These are phyloP conservation scores for Torrubiella hemipterigena DNA, from an alignment of 2,329 filamentous ascomycete genomes.

Conservation along the genomic window DNA sequence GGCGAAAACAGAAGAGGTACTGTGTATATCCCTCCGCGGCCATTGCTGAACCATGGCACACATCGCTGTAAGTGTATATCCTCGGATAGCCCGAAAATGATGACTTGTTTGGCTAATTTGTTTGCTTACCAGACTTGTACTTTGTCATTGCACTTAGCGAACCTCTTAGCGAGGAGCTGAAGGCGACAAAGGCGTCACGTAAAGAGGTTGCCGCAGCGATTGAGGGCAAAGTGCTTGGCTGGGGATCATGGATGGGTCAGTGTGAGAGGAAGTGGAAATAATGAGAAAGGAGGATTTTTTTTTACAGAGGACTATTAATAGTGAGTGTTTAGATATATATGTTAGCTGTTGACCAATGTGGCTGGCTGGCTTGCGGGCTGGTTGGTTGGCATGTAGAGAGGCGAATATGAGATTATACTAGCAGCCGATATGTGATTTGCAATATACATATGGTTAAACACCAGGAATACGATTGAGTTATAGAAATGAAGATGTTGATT, in stretches of 20 bases:
- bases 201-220: conserved; percentile 30
- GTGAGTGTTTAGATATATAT: no score
- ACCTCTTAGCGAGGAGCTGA: conserved; percentile 22
- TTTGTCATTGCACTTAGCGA: conserved; percentile 34
- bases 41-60: conserved; percentile 35
- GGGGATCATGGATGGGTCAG: conserved; percentile 34
- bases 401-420: no score
- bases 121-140: conserved; percentile 27
- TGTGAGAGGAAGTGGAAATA: conserved; percentile 28
- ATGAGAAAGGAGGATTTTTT: no score
- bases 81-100: no score
- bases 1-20: conserved; percentile 25
- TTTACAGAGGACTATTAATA: no score
- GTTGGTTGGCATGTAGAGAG: no score
- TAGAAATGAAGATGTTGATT: no score
- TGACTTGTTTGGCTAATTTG: not conserved
- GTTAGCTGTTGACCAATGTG: no score
- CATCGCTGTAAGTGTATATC: conserved; percentile 38
- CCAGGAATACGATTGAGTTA: no score
- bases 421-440: no score
- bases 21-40: conserved; percentile 32
- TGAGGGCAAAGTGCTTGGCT: conserved; percentile 33
- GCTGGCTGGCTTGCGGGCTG: no score
- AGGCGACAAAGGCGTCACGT: conserved; percentile 25
- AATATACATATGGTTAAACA: no score